phyloP scores from a whole-genome alignment of 129 eudicot species.

The Chrysanthemum makinoi region DNA sequence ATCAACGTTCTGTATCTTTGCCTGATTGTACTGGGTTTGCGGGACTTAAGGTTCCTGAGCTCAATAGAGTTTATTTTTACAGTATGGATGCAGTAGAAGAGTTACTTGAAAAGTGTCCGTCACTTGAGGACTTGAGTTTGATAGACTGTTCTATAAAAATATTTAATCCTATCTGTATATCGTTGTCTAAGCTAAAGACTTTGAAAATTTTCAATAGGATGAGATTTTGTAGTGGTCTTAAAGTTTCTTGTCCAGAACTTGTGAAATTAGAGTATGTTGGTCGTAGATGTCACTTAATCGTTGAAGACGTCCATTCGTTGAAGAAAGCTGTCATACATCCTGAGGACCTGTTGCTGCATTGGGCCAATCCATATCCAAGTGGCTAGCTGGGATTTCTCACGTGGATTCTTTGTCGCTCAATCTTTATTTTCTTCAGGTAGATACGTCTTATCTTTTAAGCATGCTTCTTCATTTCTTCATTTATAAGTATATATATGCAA shows the following conservation, averaged over 20 bases:
- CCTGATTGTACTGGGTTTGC: background rate
- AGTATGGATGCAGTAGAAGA: background rate
- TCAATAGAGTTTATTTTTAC: background rate
- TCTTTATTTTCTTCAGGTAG: background rate
- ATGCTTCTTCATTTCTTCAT: no score
- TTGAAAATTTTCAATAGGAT: no score
- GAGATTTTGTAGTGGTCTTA: background rate
- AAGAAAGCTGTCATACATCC: background rate
- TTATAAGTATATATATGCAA: no score
- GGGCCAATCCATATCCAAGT: background rate
- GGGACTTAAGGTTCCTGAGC: background rate
- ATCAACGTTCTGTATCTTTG: no score
- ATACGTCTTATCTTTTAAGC: background rate
- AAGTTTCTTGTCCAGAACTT: background rate
- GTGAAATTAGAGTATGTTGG: no score
- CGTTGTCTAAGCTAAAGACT: no score
- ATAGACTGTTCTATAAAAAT: background rate
- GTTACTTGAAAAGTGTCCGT: background rate
- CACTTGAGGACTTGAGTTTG: background rate
- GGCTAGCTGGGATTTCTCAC: background rate
- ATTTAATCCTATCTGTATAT: no score
- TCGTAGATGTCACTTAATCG: background rate
- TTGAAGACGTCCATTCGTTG: background rate
- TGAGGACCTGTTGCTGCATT: background rate
- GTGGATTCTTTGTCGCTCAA: constrained; percentile 1